A percentile compares a stretch with the other conserved stretches of the same genome.
These are phyloP conservation scores for Microcyclospora tardicrescens DNA, from an alignment of 2,329 filamentous ascomycete genomes.

Conservation along the genomic window DNA sequence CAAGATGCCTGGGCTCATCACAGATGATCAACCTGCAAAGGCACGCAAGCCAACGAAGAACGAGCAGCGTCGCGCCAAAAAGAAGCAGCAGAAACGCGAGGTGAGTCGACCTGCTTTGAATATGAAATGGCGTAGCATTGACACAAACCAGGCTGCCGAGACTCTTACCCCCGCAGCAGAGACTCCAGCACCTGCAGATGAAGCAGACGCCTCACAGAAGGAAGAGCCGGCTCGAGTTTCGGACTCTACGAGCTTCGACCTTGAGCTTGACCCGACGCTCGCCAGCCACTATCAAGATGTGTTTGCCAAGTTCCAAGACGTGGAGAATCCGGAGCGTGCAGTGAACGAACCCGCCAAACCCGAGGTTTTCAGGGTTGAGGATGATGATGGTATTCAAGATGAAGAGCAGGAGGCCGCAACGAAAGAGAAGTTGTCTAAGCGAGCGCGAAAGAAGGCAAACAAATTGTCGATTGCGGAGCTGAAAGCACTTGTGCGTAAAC, in stretches of 20 bases:
- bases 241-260: conserved; percentile 13
- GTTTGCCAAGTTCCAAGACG: conserved; percentile 63
- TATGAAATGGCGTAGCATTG: not conserved
- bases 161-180: conserved; percentile 9
- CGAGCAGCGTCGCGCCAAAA: conserved; percentile 81
- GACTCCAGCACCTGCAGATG: conserved; percentile 12
- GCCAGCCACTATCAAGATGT: conserved; percentile 76
- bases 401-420: conserved; percentile 60
- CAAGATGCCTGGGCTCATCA: conserved; percentile 24
- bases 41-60: conserved; percentile 74
- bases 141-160: conserved; percentile 1
- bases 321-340: conserved; percentile 34
- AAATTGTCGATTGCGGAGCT: conserved; percentile 91
- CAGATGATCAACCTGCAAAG: conserved; percentile 18
- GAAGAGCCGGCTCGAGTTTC: conserved; percentile 15
- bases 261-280: conserved; percentile 47
- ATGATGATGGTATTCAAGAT: conserved; percentile 76
- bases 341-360: conserved; percentile 64
- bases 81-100: conserved; percentile 77
- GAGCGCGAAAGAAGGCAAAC: conserved; percentile 81
- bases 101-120: too few relatives aligned
- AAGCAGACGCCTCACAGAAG: conserved; percentile 13
- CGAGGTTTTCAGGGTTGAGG: conserved; percentile 60
- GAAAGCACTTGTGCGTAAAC: conserved; percentile 79
- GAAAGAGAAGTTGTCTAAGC: conserved; percentile 69